Evolutionary conservation across 768 basidiomycete genomes (phyloP), one percentile per base, ranked within the genome.

Genomic region (Dendrothele bispora): DNA sequence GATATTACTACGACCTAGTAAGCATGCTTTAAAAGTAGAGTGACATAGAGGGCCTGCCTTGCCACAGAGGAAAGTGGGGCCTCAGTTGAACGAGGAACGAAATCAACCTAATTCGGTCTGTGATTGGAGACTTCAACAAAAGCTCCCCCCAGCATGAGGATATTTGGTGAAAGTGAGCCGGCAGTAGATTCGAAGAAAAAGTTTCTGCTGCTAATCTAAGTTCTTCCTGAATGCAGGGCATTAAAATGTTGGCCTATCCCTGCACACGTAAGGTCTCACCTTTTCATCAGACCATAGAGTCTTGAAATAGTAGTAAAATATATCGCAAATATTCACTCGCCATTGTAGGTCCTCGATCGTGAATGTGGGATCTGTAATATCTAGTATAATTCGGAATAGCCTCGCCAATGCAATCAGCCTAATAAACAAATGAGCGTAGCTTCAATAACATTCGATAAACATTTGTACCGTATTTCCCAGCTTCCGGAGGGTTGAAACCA

Each of bases 11-110:
- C 25, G 7, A 18, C 7, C 32, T 1, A 28, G 4, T 17, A 25
- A 11, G n/a, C 38, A 8, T 29, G 17, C 2, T 27, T 4, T 10
- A 26, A n/a, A 38, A 21, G 38, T 5, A 40, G n/a, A n/a, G n/a
- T n/a, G 15, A 5, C 22, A 35, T 18, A 27, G 5, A 45, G 62
- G 22, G 21, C 46, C 43, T 54, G 86, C 87, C 72, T 75, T 71
- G 70, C 88, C 88, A 90, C 12, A 54, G 61, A 15, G 84, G 76
- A 62, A 88, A 84, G 63, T 86, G 77, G 0, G 84, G 71, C n/a
- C 72, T 80, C 24, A 91, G 72, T 55, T 84, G 85, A 25, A 80
- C 73, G 15, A 89, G 67, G 63, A 89, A 90, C 7, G 74, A 70
- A 14, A 81, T 68, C 10, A 90, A 69, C 42, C 71, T 77, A 27